These are phyloP conservation scores for Bruguiera gymnorhiza DNA, from an alignment of 345 rosid genomes.

Conservation along the genomic window DNA sequence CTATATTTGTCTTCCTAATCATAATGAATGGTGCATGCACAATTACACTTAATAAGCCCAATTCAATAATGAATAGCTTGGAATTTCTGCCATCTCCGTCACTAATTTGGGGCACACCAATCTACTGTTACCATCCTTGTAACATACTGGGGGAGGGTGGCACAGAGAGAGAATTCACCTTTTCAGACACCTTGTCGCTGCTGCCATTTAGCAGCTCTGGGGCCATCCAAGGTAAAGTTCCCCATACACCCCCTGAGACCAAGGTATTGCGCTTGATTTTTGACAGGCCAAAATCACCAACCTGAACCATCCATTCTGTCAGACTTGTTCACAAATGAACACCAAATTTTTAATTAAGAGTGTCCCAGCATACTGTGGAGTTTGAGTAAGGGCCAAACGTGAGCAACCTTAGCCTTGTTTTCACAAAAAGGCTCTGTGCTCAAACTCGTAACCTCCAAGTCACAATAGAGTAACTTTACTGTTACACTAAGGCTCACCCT, in stretches of 20 bases:
- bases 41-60: no score
- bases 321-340: conserved; percentile 12
- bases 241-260: conserved; percentile 84
- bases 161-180: conserved; percentile 36
- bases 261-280: conserved; percentile 78
- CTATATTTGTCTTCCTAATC: background rate
- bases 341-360: background rate
- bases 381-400: no score
- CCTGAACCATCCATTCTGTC: conserved; percentile 35
- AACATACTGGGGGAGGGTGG: background rate
- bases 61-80: no score
- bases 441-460: no score
- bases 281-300: conserved; percentile 84
- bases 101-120: background rate
- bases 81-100: background rate
- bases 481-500: conserved; percentile 10
- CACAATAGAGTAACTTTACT: conserved; percentile 13
- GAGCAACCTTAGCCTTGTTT: no score
- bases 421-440: no score
- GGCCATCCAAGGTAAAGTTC: conserved; percentile 93
- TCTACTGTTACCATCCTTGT: background rate
- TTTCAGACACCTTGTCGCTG: conserved; percentile 79
- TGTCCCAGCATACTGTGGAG: no score
- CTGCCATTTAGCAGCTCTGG: conserved; percentile 76
- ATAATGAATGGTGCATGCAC: no score